These are phyloP conservation scores for Citrullus colocynthis DNA, from an alignment of 306 rosid genomes.

Conservation along the genomic window DNA sequence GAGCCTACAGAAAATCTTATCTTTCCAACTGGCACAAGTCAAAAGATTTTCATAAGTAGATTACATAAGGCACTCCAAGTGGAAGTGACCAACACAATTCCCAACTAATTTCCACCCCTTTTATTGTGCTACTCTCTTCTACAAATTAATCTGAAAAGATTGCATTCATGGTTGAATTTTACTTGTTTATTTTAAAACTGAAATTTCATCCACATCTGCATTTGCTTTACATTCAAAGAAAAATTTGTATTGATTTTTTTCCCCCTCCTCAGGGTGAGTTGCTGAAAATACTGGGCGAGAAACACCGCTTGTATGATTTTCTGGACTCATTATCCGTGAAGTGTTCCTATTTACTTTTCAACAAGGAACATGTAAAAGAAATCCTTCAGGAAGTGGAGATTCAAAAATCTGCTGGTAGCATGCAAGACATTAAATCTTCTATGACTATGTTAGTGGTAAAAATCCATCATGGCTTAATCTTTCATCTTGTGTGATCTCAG, in stretches of 20 bases:
- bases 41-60: neutral
- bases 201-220: neutral
- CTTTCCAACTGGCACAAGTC: neutral
- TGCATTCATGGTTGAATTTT: neutral
- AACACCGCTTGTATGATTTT: conserved; percentile 77
- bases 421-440: conserved; percentile 36
- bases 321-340: conserved; percentile 59
- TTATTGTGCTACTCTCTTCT: neutral
- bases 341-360: conserved; percentile 78
- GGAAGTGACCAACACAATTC: neutral
- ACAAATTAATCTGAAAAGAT: neutral
- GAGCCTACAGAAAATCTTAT: neutral
- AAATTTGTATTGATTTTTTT: conserved; percentile 4
- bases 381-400: conserved; percentile 44
- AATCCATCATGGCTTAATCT: conserved; percentile 13
- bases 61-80: neutral
- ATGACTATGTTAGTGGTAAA: conserved; percentile 84
- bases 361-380: conserved; percentile 83
- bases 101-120: neutral
- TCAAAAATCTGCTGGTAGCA: conserved; percentile 49
- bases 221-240: neutral
- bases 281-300: conserved; percentile 79
- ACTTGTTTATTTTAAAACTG: neutral
- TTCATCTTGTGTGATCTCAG: neutral
- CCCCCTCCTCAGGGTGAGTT: conserved; percentile 47